Conservation (phyloP, 192 early-diverging fungal species). For the Backusella morwellensis region DNA sequence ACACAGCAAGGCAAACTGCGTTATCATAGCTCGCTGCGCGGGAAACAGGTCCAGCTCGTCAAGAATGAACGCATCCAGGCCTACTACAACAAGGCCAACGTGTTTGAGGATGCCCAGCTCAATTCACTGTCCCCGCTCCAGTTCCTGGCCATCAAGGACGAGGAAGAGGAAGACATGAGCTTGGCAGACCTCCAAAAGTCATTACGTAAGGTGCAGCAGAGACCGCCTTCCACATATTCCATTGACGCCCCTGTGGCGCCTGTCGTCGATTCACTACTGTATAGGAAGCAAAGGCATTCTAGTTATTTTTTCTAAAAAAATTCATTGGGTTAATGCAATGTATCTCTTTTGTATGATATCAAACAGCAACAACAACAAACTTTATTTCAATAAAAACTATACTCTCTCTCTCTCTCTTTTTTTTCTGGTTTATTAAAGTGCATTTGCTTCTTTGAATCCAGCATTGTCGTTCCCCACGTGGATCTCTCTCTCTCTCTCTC, state of each 20-base stretch:
- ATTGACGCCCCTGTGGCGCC: slow-evolving; percentile 1
- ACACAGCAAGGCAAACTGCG: neutral
- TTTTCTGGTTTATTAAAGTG: neutral
- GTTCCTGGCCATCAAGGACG: neutral
- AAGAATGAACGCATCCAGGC: neutral
- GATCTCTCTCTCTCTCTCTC: too few relatives aligned
- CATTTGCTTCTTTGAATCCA: neutral
- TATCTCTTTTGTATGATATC: neutral
- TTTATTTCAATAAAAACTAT: neutral
- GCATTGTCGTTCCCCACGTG: too few relatives aligned
- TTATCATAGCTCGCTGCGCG: neutral
- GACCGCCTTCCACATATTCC: neutral
- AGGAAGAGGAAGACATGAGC: slow-evolving; percentile 17
- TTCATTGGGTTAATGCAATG: neutral
- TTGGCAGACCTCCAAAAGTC: slow-evolving; percentile 16
- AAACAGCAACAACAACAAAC: too few relatives aligned
- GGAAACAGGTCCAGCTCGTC: neutral
- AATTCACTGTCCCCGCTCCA: neutral
- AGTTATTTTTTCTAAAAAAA: neutral
- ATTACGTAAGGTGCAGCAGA: neutral
- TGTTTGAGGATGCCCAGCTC: neutral
- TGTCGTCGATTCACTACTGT: neutral
- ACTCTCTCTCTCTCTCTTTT: neutral
- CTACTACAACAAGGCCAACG: neutral
- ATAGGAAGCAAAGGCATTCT: neutral